Percentiles rank a stretch among this genome's conserved stretches.
These are phyloP conservation scores for Hibiscus syriacus DNA, from an alignment of 345 rosid genomes.

Conservation along the genomic window DNA sequence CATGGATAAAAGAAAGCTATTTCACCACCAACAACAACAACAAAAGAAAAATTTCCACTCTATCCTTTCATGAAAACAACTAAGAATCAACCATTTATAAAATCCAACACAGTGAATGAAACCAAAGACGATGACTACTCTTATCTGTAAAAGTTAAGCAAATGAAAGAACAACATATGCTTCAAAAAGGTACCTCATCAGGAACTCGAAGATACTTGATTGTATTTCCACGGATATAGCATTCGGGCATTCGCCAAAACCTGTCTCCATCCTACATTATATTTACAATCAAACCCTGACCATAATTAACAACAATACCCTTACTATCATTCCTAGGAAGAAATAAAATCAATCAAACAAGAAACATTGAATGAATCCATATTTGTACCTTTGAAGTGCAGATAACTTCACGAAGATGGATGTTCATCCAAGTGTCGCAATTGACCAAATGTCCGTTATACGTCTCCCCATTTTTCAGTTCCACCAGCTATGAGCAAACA, in stretches of 20 bases:
- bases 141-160: no score
- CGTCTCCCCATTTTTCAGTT: no score
- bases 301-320: background rate
- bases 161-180: background rate
- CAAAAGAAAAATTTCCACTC: background rate
- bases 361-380: background rate
- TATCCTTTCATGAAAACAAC: background rate
- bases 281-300: slow-evolving; percentile 2
- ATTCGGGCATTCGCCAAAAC: no score
- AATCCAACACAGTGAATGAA: no score
- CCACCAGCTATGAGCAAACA: no score
- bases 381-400: slow-evolving; percentile 66
- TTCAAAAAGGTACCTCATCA: slow-evolving; percentile 59
- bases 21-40: background rate
- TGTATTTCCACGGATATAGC: no score
- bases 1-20: background rate
- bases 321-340: no score
- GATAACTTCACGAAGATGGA: no score
- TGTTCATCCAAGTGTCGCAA: slow-evolving; percentile 7
- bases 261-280: slow-evolving; percentile 82
- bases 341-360: background rate
- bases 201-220: slow-evolving; percentile 99
- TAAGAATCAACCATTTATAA: background rate
- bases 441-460: slow-evolving; percentile 5
- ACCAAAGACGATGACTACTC: no score